Evolutionary conservation across 306 rosid genomes (phyloP).

Genomic region (Coriaria nepalensis): DNA sequence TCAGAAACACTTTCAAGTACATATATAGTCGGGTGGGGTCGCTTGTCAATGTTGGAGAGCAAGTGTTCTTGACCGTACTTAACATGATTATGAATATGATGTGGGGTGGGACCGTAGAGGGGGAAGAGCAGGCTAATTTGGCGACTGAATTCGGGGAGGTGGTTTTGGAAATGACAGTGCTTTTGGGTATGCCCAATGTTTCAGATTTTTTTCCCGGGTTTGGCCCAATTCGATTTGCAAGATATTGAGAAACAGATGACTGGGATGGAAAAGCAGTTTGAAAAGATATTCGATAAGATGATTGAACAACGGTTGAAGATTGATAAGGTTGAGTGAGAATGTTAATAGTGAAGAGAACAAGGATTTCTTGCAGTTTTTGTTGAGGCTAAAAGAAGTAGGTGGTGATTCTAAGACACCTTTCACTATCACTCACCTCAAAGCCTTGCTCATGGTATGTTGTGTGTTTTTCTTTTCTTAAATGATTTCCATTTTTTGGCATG

Average conservation of each 20-base stretch:
- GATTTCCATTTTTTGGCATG: too few species aligned
- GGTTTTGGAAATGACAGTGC: slow-evolving; percentile 26
- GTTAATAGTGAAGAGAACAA: not conserved
- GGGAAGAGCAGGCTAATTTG: slow-evolving; percentile 26
- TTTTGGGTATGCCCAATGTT: slow-evolving; percentile 43
- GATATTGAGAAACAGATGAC: slow-evolving; percentile 43
- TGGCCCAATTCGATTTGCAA: slow-evolving; percentile 75
- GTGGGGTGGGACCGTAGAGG: slow-evolving; percentile 67
- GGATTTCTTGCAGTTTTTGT: slow-evolving; percentile 50
- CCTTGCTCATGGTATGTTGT: slow-evolving; percentile 49
- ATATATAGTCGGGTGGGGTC: slow-evolving; percentile 26
- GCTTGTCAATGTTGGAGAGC: slow-evolving; percentile 41
- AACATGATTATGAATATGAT: slow-evolving; percentile 54
- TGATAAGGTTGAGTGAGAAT: not conserved
- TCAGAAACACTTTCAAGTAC: slow-evolving; percentile 26
- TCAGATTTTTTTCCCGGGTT: slow-evolving; percentile 57
- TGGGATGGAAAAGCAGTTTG: slow-evolving; percentile 17
- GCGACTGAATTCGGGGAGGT: slow-evolving; percentile 55
- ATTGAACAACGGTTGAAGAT: slow-evolving; percentile 22
- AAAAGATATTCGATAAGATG: slow-evolving; percentile 45
- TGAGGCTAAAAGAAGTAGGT: slow-evolving; percentile 38
- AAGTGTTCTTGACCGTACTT: slow-evolving; percentile 36
- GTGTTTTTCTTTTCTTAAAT: not conserved
- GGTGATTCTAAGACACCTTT: slow-evolving; percentile 37
- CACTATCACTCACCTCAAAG: slow-evolving; percentile 41